Evolutionary conservation across 2,329 filamentous ascomycete genomes (phyloP).

Genomic region (Apiospora arundinis): DNA sequence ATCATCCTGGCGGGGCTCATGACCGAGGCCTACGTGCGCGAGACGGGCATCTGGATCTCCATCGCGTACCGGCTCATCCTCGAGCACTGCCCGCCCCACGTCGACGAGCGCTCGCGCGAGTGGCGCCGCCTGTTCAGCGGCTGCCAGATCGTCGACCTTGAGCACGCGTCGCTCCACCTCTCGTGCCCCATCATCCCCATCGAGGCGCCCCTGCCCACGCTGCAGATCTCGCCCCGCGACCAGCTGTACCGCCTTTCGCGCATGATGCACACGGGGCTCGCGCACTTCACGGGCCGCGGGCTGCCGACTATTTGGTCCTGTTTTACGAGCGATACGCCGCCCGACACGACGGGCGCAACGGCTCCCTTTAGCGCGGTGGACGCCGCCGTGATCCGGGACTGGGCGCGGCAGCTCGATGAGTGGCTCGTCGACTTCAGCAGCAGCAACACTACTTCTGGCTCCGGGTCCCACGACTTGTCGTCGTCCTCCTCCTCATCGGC

Average conservation of each 20-base stretch:
- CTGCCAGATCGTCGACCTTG: constrained; percentile 50
- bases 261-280: constrained; percentile 52
- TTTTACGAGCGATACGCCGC: constrained; percentile 37
- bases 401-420: constrained; percentile 48
- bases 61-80: constrained; percentile 49
- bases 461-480: background rate
- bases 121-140: constrained; percentile 49
- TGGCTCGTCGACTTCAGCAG: constrained; percentile 49
- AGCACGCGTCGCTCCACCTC: constrained; percentile 50
- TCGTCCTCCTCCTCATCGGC: too few species aligned
- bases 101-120: constrained; percentile 45
- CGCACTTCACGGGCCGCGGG: constrained; percentile 48
- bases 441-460: background rate
- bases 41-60: constrained; percentile 52
- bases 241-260: constrained; percentile 49
- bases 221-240: constrained; percentile 46
- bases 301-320: constrained; percentile 52
- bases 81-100: constrained; percentile 47
- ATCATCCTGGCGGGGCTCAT: constrained; percentile 49
- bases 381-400: constrained; percentile 48
- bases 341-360: constrained; percentile 29
- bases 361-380: constrained; percentile 46
- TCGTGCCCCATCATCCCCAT: constrained; percentile 49
- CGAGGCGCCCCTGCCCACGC: constrained; percentile 44
- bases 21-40: constrained; percentile 47